A percentile compares a stretch with the other conserved stretches of the same genome.
These are phyloP conservation scores for Aspergillus amoenus DNA, from an alignment of 2,329 filamentous ascomycete genomes.

Conservation along the genomic window DNA sequence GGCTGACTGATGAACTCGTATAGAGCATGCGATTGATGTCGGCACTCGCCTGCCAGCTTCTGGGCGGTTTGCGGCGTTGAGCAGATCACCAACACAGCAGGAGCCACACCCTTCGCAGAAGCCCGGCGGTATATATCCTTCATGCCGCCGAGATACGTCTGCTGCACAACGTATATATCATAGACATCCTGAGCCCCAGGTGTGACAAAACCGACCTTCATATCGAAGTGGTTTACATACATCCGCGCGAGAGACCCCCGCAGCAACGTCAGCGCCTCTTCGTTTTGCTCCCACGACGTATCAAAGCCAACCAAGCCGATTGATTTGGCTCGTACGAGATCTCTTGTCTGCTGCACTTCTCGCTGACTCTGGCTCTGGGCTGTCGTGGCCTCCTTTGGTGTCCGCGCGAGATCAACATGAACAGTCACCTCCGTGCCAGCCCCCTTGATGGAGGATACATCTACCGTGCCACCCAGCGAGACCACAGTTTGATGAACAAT, in stretches of 20 bases:
- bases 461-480: slow-evolving; percentile 1
- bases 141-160: background rate
- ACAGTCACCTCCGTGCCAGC: slow-evolving; percentile 3
- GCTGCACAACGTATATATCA: slow-evolving; percentile 7
- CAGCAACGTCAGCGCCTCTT: background rate
- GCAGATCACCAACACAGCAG: slow-evolving; percentile 3
- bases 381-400: background rate
- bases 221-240: slow-evolving; percentile 1
- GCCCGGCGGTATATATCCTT: background rate
- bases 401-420: background rate
- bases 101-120: background rate
- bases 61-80: slow-evolving; percentile 6
- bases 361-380: background rate
- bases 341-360: background rate
- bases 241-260: background rate
- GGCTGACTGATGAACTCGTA: slow-evolving; percentile 10
- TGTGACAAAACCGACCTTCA: background rate
- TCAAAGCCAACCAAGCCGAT: slow-evolving; percentile 5
- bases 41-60: background rate
- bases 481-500: slow-evolving; percentile 10
- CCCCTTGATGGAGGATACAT: slow-evolving; percentile 3
- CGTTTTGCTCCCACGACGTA: background rate
- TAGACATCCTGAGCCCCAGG: background rate
- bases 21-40: background rate
- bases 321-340: background rate